phyloP scores from a whole-genome alignment of 2,329 filamentous ascomycete genomes.

The Ceratocystis cubensis region DNA sequence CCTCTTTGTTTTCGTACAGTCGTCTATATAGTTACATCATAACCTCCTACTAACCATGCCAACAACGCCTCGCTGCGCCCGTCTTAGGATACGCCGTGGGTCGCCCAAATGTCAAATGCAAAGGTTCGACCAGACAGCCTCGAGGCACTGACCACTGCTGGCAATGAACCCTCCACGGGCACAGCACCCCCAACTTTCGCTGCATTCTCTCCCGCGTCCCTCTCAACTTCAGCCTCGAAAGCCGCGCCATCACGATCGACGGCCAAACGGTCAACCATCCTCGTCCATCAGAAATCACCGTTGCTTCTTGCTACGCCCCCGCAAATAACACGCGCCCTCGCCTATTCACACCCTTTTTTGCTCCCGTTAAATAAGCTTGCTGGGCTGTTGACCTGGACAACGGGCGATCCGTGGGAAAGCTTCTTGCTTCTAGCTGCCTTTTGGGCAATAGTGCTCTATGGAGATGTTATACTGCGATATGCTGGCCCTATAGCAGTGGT shows the following conservation, averaged over 20 bases:
- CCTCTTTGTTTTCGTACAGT: background rate
- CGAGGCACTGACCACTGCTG: conserved; percentile 14
- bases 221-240: conserved; percentile 39
- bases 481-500: conserved; percentile 77
- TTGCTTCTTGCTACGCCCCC: conserved; percentile 86
- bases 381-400: conserved; percentile 87
- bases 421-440: conserved; percentile 77
- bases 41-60: conserved; percentile 8
- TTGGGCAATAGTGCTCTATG: conserved; percentile 78
- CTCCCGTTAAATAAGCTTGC: conserved; percentile 75
- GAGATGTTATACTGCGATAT: conserved; percentile 66
- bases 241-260: conserved; percentile 47
- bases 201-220: conserved; percentile 74
- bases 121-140: conserved; percentile 21
- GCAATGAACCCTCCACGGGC: conserved; percentile 24
- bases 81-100: conserved; percentile 22
- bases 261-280: conserved; percentile 67
- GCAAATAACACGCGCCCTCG: conserved; percentile 82
- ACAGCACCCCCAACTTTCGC: conserved; percentile 61
- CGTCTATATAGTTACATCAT: background rate
- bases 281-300: conserved; percentile 94
- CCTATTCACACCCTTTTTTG: conserved; percentile 91
- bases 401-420: conserved; percentile 89
- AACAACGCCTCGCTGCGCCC: background rate
- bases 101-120: conserved; percentile 22